These are phyloP conservation scores for Otatea glauca DNA, from an alignment of 176 grass and related monocot species.

Conservation along the genomic window DNA sequence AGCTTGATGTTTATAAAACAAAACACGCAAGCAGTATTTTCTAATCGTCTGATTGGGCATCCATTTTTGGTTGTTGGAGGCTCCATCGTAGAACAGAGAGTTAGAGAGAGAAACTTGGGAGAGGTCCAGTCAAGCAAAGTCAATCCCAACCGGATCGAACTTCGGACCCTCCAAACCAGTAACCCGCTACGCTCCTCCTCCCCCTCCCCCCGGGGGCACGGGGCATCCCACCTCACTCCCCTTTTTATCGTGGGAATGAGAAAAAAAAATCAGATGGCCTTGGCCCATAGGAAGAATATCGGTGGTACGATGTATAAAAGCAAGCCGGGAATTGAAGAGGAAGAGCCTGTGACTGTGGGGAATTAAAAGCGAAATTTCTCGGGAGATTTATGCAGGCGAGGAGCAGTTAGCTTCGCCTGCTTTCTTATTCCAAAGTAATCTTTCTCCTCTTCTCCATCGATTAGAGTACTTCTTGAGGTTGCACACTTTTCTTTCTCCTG, in stretches of 20 bases:
- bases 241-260: background rate
- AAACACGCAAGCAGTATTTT: background rate
- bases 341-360: too few species aligned
- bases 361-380: slow-evolving; percentile 11
- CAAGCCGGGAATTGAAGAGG: background rate
- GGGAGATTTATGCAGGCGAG: slow-evolving; percentile 12
- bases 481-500: background rate
- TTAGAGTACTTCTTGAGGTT: slow-evolving; percentile 33
- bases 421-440: slow-evolving; percentile 16
- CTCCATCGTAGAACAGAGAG: background rate
- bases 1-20: too few species aligned
- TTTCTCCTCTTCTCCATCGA: slow-evolving; percentile 15
- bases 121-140: background rate
- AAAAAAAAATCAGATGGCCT: background rate
- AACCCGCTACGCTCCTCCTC: background rate
- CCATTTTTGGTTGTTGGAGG: background rate
- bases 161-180: background rate
- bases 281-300: background rate
- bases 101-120: background rate
- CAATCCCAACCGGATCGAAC: background rate
- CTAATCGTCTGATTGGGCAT: background rate
- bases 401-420: slow-evolving; percentile 20
- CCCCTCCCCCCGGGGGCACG: background rate
- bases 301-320: background rate
- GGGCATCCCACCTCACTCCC: background rate